These are phyloP conservation scores for Neoascochyta sp. DNA, from an alignment of 2,329 filamentous ascomycete species.

Conservation along the genomic window DNA sequence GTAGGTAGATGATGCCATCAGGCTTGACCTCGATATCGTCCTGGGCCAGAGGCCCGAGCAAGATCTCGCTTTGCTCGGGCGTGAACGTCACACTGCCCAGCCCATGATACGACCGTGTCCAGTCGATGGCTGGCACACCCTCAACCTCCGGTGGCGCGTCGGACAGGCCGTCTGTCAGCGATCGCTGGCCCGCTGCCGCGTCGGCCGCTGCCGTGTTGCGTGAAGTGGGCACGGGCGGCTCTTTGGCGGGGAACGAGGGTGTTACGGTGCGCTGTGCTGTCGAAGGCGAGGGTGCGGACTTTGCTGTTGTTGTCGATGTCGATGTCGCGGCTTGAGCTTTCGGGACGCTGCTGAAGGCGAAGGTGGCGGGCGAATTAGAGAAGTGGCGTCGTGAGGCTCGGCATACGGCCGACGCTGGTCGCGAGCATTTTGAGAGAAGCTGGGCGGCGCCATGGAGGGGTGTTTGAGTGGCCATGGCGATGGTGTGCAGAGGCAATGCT, in stretches of 20 bases:
- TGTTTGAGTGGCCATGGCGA: too few species aligned
- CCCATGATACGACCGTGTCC: slow-evolving; percentile 79
- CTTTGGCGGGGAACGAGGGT: slow-evolving; percentile 27
- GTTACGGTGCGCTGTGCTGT: slow-evolving; percentile 25
- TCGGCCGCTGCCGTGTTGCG: slow-evolving; percentile 28
- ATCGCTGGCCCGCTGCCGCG: slow-evolving; percentile 30
- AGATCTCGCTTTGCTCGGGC: slow-evolving; percentile 62
- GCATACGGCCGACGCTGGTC: too few species aligned
- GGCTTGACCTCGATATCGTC: slow-evolving; percentile 95
- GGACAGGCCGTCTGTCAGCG: slow-evolving; percentile 48
- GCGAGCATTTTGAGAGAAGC: too few species aligned
- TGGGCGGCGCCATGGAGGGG: too few species aligned
- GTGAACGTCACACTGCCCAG: slow-evolving; percentile 69
- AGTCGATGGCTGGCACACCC: slow-evolving; percentile 62
- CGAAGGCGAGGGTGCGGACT: slow-evolving; percentile 8
- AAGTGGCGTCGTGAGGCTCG: slow-evolving; percentile 21
- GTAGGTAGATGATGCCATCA: slow-evolving; percentile 92
- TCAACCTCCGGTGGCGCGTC: slow-evolving; percentile 50
- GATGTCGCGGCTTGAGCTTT: slow-evolving; percentile 13
- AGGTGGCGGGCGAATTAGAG: slow-evolving; percentile 15
- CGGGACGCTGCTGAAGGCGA: slow-evolving; percentile 23
- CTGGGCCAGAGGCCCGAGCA: slow-evolving; percentile 63
- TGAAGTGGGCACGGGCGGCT: slow-evolving; percentile 33
- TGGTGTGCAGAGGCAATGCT: too few species aligned
- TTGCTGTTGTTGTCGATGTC: slow-evolving; percentile 12